Base-by-base conservation (phyloP, 2,329 filamentous ascomycete species). In the Fusarium nurragi region DNA sequence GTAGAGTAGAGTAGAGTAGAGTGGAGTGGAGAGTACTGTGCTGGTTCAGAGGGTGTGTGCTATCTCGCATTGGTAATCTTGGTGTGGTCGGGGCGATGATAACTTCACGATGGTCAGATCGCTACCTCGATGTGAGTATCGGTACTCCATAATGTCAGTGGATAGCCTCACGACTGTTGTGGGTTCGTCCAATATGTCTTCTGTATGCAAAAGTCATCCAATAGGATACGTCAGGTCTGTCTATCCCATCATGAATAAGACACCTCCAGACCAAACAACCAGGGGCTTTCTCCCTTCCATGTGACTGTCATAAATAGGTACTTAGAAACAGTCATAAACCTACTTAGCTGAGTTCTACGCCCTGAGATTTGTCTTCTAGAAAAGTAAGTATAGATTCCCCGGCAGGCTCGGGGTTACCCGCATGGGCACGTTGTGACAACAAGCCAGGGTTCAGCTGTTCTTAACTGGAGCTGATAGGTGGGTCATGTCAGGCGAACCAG, bases 21-120 rank as follows among this genome's bases (percentile, higher is more conserved):
- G 32, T 25, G 13, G 23, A 13, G 34, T 25, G 26, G 14, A 37
- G 18, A 18, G 30, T 54, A n/a, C 23, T 34, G 53, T 48, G 34
- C 58, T 39, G 23, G 36, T 43, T 41, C 34, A 52, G 55, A 40
- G 41, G 47, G n/a, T n/a, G n/a, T 68, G 59, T 57, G 63, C 68
- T 65, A 69, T 71, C 64, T 68, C 60, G 61, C 64, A 67, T 68
- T 49, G 46, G 51, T 51, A n/a, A n/a, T 59, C 49, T 45, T 26
- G 32, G 49, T 12, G 37, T 49, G 55, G 52, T 60, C 49, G 53
- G 36, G 49, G 30, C 43, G 53, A 53, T 54, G 44, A 34, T 43
- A 36, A 34, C 23, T 49, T 19, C 12, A 23, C 6, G 30, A 34
- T 32, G 13, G 26, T 16, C 12, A 34, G 4, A n/a, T 10, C 32